Base-by-base conservation (phyloP, 345 rosid species). In the Schrenkiella parvula region DNA sequence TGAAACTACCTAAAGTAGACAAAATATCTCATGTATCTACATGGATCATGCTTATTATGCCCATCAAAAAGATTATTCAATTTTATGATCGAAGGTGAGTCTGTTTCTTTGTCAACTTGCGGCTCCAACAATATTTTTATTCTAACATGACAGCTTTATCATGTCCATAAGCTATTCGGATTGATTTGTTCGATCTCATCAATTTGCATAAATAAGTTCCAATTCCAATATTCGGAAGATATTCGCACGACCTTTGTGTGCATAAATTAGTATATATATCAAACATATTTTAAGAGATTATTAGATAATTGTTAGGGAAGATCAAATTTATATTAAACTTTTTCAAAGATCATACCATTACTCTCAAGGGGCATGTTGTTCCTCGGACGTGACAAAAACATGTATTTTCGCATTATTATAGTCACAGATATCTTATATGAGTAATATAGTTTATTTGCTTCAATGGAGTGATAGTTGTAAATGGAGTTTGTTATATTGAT, bases 351-450 rank as follows among this genome's bases (percentile, higher is more conserved):
- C 70, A 52, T 57, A 35, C 74, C 74, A 62, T 61, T 68, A 68
- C 64, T 43, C 64, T 75, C 64, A 68, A 75, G 14, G 23, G 79
- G 79, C 67, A 58, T 77, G 77, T 77, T 77, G 72, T 66, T 77
- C 73, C 71, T 77, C 72, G 72, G 68, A 66, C 72, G 75, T 71
- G 80, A 71, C 79, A 75, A 75, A 64, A 68, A 38, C 73, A 55
- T 42, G 67, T 59, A 66, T 50, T 64, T 26, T 75, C 32, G 14
- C 50, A 52, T 31, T 75, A 51, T 32, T 68, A 32, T 29, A 51
- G 38, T 66, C 55, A 10, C 9, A 4, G 15, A 38, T 71, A 48
- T 71, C 13, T 68, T 57, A 4, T 70, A 48, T 38, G 38, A 2
- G 57, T 35, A 17, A 15, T 17, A 68, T 57, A 31, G 44, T 69